Base-by-base conservation (phyloP, 345 rosid genomes). In the Populus simonii region DNA sequence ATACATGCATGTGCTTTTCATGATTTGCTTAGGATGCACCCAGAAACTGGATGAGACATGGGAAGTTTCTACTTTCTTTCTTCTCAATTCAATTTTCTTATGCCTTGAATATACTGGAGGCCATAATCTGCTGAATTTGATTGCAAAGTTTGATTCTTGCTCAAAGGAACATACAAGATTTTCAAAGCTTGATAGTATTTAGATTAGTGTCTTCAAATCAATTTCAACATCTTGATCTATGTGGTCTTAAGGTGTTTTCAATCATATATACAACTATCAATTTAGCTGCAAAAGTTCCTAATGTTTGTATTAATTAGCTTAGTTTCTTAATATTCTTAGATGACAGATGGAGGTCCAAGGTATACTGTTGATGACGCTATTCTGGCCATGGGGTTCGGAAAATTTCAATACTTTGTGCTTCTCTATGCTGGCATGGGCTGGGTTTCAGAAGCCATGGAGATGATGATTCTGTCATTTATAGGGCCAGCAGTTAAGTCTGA, bases 401-500 rank as follows among this genome's bases (percentile, higher is more conserved):
- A 91, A 78, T 94, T 89, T 74, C 98, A 94, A 71, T 49, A 75
- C 8, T 80, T 83, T 59, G 89, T 94, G 63, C 91, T 93, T 72
- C 91, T 89, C 68, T 94, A 94, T 77, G 94, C 97, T 71, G 98
- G 97, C 77, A 88, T 94, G 95, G 98, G 90, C 68, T 90, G 90
- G 98, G 39, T 89, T 76, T 94, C 93, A 10, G 98, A 94, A 73
- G 98, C 98, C 6, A 94, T 94, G 98, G 97, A 94, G 79, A 86
- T 93, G 93, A 94, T 94, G 98, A 92, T 94, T 33, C 94, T 94
- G 41, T 94, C 97, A 31, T 93, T 89, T 78, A 78, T 94, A 2
- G 98, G 98, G 63, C 94, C 97, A 29, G 93, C 93, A 47, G 92
- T 94, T 73, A 89, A 90, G 80, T 82, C 89, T 18, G 59, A 78